These are phyloP conservation scores for Anisodus tanguticus DNA, from an alignment of 257 asterid genomes.

Conservation along the genomic window DNA sequence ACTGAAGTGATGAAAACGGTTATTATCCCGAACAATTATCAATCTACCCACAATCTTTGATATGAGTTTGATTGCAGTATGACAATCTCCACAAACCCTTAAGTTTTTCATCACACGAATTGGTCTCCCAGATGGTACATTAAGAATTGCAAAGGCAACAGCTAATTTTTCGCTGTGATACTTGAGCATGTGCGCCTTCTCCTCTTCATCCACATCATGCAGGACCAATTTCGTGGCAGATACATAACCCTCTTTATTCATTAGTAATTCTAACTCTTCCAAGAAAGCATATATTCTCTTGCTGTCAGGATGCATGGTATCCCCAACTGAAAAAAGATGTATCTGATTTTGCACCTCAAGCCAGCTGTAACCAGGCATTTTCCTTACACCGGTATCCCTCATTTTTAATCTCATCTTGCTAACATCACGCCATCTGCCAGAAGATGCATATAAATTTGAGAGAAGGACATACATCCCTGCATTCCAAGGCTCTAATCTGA, in stretches of 20 bases:
- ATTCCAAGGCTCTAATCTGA: slow-evolving; percentile 85
- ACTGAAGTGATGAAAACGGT: slow-evolving; percentile 91
- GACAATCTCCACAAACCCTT: slow-evolving; percentile 94
- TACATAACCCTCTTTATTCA: slow-evolving; percentile 73
- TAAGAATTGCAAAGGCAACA: slow-evolving; percentile 83
- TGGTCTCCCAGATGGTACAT: slow-evolving; percentile 74
- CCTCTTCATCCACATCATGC: slow-evolving; percentile 98
- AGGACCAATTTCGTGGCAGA: slow-evolving; percentile 79
- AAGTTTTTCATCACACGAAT: slow-evolving; percentile 88
- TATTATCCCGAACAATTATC: slow-evolving; percentile 83
- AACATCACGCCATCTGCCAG: slow-evolving; percentile 88
- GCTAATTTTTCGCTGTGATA: slow-evolving; percentile 92
- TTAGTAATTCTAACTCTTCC: slow-evolving; percentile 69
- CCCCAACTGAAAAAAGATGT: slow-evolving; percentile 89
- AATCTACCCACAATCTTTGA: slow-evolving; percentile 77
- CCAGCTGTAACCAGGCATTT: slow-evolving; percentile 92
- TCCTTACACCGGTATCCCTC: slow-evolving; percentile 75
- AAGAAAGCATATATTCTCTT: slow-evolving; percentile 63
- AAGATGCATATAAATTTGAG: slow-evolving; percentile 84
- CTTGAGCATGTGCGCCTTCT: slow-evolving; percentile 83
- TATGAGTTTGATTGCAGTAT: slow-evolving; percentile 73
- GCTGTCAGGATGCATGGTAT: slow-evolving; percentile 67
- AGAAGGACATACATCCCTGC: slow-evolving; percentile 92
- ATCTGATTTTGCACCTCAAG: slow-evolving; percentile 73
- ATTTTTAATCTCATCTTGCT: slow-evolving; percentile 72